These are phyloP conservation scores for Rhizopogon rudus DNA, from an alignment of 768 basidiomycete species.

Conservation along the genomic window DNA sequence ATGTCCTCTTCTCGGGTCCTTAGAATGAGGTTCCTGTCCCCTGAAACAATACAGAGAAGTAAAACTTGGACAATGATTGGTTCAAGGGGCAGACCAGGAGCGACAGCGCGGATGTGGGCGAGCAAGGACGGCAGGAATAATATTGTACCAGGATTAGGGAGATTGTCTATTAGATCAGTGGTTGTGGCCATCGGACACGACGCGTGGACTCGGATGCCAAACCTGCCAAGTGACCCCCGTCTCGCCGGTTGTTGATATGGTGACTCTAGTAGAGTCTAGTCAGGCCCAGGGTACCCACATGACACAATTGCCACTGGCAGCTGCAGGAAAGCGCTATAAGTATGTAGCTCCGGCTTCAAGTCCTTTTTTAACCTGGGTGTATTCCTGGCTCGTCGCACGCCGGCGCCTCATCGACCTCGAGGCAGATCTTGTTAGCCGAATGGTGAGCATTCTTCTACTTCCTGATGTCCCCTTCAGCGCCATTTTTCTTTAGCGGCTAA, in stretches of 20 bases:
- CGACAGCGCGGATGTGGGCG: slow-evolving; percentile 37
- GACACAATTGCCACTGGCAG: too few species aligned
- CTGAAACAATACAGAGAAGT: slow-evolving; percentile 59
- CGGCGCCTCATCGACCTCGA: slow-evolving; percentile 15
- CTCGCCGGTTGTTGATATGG: background rate
- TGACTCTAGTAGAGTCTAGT: background rate
- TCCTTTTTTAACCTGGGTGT: background rate
- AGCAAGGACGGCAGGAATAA: slow-evolving; percentile 48
- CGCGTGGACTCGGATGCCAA: too few species aligned
- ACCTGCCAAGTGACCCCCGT: too few species aligned
- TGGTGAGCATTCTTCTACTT: slow-evolving; percentile 15
- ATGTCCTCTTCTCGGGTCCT: slow-evolving; percentile 65
- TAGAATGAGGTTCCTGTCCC: slow-evolving; percentile 59
- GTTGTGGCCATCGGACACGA: slow-evolving; percentile 7
- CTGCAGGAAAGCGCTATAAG: too few species aligned
- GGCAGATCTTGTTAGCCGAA: slow-evolving; percentile 15
- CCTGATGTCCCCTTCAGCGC: slow-evolving; percentile 1
- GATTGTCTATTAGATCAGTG: slow-evolving; percentile 20
- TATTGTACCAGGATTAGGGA: slow-evolving; percentile 37
- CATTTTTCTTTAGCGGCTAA: background rate
- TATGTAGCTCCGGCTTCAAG: too few species aligned
- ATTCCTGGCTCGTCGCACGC: background rate
- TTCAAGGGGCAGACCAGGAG: slow-evolving; percentile 52
- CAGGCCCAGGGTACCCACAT: too few species aligned
- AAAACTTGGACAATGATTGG: slow-evolving; percentile 61